Evolutionary conservation across 441 rosid genomes (phyloP).

Genomic region (Adansonia rubrostipa): DNA sequence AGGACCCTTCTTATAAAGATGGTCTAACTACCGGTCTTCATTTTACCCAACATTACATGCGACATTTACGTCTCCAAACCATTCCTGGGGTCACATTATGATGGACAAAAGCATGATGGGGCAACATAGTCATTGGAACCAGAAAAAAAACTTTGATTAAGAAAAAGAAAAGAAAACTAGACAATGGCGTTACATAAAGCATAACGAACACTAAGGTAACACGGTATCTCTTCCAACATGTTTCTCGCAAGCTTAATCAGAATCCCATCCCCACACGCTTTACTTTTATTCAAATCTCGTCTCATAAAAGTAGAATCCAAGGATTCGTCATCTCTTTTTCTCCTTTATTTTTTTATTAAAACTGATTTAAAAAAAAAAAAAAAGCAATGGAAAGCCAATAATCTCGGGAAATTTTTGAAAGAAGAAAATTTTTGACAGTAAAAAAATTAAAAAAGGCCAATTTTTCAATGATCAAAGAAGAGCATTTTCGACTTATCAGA

Average conservation of each 20-base stretch:
- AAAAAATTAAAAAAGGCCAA: background rate
- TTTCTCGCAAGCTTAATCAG: constrained; percentile 30
- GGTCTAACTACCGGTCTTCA: constrained; percentile 22
- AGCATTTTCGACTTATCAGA: constrained; percentile 28
- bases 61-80: constrained; percentile 2
- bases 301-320: constrained; percentile 39
- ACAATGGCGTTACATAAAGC: constrained; percentile 18
- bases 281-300: background rate
- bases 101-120: constrained; percentile 18
- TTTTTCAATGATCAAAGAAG: background rate
- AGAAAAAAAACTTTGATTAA: constrained; percentile 37
- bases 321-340: constrained; percentile 28
- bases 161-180: constrained; percentile 12
- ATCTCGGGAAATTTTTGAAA: constrained; percentile 31
- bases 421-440: background rate
- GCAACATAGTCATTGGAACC: constrained; percentile 33
- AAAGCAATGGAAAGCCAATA: constrained; percentile 10
- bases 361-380: background rate
- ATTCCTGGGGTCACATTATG: constrained; percentile 3
- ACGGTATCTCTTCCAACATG: constrained; percentile 46
- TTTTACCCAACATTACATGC: constrained; percentile 21
- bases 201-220: constrained; percentile 31
- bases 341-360: constrained; percentile 5
- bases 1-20: too few species aligned
- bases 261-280: constrained; percentile 29